Percentiles rank a stretch among this genome's conserved stretches.
These are phyloP conservation scores for Sporothrix luriei DNA, from an alignment of 2,329 filamentous ascomycete genomes.

Conservation along the genomic window DNA sequence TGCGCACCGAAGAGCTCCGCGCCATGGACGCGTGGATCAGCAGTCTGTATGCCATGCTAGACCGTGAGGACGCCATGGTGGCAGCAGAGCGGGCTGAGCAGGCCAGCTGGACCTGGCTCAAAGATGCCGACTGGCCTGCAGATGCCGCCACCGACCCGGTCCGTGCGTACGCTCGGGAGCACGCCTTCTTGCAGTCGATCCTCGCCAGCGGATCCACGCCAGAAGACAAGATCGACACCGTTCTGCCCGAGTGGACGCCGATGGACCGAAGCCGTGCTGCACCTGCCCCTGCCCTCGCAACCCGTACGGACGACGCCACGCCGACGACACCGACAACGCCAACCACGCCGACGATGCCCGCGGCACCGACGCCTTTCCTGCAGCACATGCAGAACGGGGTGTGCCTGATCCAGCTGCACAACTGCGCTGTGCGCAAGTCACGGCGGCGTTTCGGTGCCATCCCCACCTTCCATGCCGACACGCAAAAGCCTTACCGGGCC, in stretches of 20 bases:
- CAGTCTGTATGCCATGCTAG: constrained; percentile 74
- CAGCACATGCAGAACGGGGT: constrained; percentile 74
- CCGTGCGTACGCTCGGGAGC: constrained; percentile 72
- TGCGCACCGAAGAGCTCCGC: constrained; percentile 75
- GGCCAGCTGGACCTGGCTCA: constrained; percentile 77
- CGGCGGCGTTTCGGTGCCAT: constrained; percentile 87
- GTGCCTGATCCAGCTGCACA: constrained; percentile 83
- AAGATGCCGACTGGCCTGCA: constrained; percentile 67
- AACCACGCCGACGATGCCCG: constrained; percentile 38
- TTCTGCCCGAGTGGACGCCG: constrained; percentile 70
- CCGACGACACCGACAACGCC: constrained; percentile 35
- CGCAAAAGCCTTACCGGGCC: constrained; percentile 88
- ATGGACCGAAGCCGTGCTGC: constrained; percentile 47
- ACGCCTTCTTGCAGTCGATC: constrained; percentile 79
- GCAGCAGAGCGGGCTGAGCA: constrained; percentile 70
- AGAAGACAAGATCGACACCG: constrained; percentile 48
- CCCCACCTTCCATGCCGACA: constrained; percentile 86
- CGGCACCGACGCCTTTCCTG: constrained; percentile 74
- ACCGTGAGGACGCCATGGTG: constrained; percentile 76
- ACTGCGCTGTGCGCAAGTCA: constrained; percentile 81
- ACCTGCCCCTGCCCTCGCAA: not conserved
- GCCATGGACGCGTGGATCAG: constrained; percentile 78
- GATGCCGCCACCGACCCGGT: constrained; percentile 46
- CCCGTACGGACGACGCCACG: constrained; percentile 34
- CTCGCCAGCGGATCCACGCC: constrained; percentile 36